Evolutionary conservation across 2,329 filamentous ascomycete genomes (phyloP), one percentile per base, ranked within the genome.

Genomic region (Penicillium corylophilum): DNA sequence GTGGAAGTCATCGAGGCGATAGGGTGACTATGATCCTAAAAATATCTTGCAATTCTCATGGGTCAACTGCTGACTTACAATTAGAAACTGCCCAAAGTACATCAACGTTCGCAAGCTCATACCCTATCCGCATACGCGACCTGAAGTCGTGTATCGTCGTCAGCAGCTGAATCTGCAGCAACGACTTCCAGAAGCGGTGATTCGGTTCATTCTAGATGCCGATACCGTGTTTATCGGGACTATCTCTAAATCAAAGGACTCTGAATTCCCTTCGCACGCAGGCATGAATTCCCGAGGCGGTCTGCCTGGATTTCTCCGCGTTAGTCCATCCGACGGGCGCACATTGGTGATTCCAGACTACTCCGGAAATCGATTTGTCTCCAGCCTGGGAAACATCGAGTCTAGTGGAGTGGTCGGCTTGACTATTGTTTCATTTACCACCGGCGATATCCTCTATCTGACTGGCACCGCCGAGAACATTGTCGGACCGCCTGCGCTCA

Each of bases 281-380:
- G 59, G 59, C 5, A 61, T 60, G 59, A 61, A 61, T 48, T 52
- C 57, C n/a, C 51, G 59, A n/a, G 44, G 56, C 24, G 59, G 59
- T 3, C 35, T 61, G 10, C 57, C 59, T 1, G 59, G 59, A 5
- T 61, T 61, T 28, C 38, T 60, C 3, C 49, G 59, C 8, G 59
- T 61, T n/a, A 49, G 54, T 6, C 56, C 48, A 16, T 52, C 50
- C 18, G 48, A 61, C 40, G 51, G 49, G 13, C 44, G 48, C 10
- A 60, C 57, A 1, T 20, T 61, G 3, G 51, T 61, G 5, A 39
- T 61, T 5, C 59, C 59, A 23, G 59, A 61, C 26, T 61, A 58
- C 24, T 61, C 59, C 1, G 59, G 59, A 6, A 60, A 61, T 24
- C 35, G 59, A 41, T 56, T 60, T 36, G 42, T 60, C 2, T 50